Evolutionary conservation across 2,329 filamentous ascomycete species (phyloP).

Genomic region (Tolypocladium tropicale): DNA sequence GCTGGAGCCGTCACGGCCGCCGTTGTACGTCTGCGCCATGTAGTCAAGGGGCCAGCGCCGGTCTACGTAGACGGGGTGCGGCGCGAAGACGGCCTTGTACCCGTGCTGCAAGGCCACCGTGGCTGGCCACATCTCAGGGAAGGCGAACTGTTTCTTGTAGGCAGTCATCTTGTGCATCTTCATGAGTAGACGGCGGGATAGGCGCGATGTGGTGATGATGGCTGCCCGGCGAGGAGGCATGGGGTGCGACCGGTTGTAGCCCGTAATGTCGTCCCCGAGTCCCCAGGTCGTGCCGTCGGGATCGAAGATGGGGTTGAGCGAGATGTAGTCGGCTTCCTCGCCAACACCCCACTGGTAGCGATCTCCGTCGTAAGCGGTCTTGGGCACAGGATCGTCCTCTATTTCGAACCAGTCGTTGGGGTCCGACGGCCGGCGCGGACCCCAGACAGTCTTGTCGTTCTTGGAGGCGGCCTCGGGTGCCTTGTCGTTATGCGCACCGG

Average conservation of each 20-base stretch:
- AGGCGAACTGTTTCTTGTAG: conserved; percentile 78
- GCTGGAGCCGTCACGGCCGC: conserved; percentile 60
- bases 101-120: conserved; percentile 85
- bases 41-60: conserved; percentile 75
- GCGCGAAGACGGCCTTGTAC: conserved; percentile 82
- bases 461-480: conserved; percentile 22
- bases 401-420: conserved; percentile 61
- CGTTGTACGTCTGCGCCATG: conserved; percentile 72
- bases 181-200: conserved; percentile 68
- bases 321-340: conserved; percentile 86
- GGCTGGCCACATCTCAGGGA: conserved; percentile 93
- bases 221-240: conserved; percentile 62
- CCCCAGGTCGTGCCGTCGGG: conserved; percentile 80
- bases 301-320: conserved; percentile 86
- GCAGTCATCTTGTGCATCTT: conserved; percentile 89
- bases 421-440: conserved; percentile 61
- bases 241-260: conserved; percentile 59
- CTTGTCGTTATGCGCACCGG: conserved; percentile 30
- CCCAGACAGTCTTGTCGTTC: conserved; percentile 66
- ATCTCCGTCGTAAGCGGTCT: conserved; percentile 63
- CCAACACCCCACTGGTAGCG: conserved; percentile 78
- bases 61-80: conserved; percentile 82
- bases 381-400: conserved; percentile 64
- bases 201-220: conserved; percentile 80
- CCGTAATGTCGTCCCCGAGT: conserved; percentile 72